A percentile compares a stretch with the other conserved stretches of the same genome.
These are phyloP conservation scores for Ascomycota sp. DNA, from an alignment of 2,329 filamentous ascomycete species.

Conservation along the genomic window DNA sequence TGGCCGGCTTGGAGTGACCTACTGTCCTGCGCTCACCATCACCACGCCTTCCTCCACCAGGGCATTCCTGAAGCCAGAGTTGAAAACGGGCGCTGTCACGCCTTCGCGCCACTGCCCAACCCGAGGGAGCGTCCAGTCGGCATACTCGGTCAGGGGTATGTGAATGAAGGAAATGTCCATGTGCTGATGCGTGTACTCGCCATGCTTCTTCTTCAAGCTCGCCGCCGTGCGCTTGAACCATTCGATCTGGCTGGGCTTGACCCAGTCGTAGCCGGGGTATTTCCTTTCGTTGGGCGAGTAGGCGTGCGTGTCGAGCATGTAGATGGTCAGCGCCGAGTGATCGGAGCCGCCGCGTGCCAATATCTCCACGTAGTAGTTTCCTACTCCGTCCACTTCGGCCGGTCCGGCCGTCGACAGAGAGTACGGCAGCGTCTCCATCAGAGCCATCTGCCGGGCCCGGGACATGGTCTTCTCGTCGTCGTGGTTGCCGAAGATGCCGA, in stretches of 20 bases:
- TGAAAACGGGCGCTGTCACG: slow-evolving; percentile 71
- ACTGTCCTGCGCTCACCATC: slow-evolving; percentile 81
- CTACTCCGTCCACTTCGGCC: slow-evolving; percentile 64
- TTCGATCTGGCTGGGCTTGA: slow-evolving; percentile 79
- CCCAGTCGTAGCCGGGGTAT: slow-evolving; percentile 89
- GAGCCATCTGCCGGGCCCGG: slow-evolving; percentile 57
- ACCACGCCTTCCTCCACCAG: slow-evolving; percentile 67
- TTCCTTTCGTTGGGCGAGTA: slow-evolving; percentile 77
- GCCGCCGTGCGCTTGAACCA: slow-evolving; percentile 75
- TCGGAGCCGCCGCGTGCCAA: slow-evolving; percentile 55
- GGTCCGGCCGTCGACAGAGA: slow-evolving; percentile 73
- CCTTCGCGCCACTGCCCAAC: slow-evolving; percentile 55
- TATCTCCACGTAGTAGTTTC: slow-evolving; percentile 86
- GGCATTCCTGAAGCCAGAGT: slow-evolving; percentile 80
- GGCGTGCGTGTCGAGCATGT: slow-evolving; percentile 77
- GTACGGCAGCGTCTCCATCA: slow-evolving; percentile 71
- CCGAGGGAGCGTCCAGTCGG: slow-evolving; percentile 32
- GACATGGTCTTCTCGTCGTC: slow-evolving; percentile 75
- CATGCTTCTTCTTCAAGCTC: slow-evolving; percentile 52
- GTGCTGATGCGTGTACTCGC: slow-evolving; percentile 72
- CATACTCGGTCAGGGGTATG: slow-evolving; percentile 83
- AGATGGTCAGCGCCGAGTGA: slow-evolving; percentile 84
- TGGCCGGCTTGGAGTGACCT: slow-evolving; percentile 16
- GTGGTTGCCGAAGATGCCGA: slow-evolving; percentile 90
- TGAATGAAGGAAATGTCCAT: slow-evolving; percentile 96